Conservation (phyloP, 805 yeast species). For the Priceomyces haplophilus region DNA sequence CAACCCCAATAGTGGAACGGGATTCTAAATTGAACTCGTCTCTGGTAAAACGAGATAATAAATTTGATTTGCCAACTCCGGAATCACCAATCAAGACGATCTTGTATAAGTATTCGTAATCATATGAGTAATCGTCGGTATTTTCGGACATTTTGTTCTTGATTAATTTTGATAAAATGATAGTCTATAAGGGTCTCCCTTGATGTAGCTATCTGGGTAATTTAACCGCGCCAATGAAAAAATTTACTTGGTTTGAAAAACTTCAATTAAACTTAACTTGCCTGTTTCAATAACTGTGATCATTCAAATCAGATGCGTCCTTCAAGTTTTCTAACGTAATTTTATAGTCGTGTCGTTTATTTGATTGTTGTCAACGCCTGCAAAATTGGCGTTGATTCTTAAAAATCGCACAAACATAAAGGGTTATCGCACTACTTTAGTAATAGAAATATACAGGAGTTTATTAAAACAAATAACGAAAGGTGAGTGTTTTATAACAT, state of each 20-base stretch:
- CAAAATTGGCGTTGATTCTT: background rate
- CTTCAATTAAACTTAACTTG: background rate
- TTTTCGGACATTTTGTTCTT: slow-evolving; percentile 30
- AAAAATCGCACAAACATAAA: background rate
- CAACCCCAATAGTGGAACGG: slow-evolving; percentile 95
- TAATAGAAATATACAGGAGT: background rate
- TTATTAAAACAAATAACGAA: background rate
- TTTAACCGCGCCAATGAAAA: background rate
- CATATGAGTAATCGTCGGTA: slow-evolving; percentile 49
- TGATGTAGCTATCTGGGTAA: background rate
- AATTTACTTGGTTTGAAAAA: background rate
- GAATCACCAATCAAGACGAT: slow-evolving; percentile 96
- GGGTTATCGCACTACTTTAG: background rate
- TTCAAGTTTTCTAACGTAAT: background rate
- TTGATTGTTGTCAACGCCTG: background rate
- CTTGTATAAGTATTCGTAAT: slow-evolving; percentile 91
- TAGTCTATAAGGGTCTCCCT: slow-evolving; percentile 3
- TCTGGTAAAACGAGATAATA: slow-evolving; percentile 88
- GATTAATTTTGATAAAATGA: background rate
- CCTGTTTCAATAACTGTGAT: background rate
- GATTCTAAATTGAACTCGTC: slow-evolving; percentile 94
- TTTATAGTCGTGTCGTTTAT: background rate
- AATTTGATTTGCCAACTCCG: slow-evolving; percentile 94
- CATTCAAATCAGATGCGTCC: background rate
- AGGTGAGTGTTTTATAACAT: background rate